These are phyloP conservation scores for Epichloe glyceriae DNA, from an alignment of 2,329 filamentous ascomycete species.

Conservation along the genomic window DNA sequence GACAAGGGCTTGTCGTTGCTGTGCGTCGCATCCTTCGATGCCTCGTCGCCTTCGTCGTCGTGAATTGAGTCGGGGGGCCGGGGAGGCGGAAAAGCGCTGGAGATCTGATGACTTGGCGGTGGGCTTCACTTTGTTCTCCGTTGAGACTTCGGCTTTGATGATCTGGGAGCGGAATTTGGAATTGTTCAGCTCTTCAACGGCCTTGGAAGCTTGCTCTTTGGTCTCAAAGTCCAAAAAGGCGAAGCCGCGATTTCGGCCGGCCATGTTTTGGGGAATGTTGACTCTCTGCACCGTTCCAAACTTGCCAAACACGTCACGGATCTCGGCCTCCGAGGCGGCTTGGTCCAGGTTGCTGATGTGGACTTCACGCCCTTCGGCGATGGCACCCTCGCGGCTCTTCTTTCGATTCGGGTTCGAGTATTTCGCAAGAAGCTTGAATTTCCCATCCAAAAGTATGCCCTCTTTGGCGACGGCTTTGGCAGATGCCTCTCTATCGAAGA, in stretches of 20 bases:
- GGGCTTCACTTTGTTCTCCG: conserved; percentile 42
- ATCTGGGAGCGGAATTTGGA: conserved; percentile 55
- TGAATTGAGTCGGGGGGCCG: conserved; percentile 21
- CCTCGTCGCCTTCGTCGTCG: conserved; percentile 25
- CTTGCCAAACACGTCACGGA: conserved; percentile 58
- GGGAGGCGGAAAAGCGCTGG: conserved; percentile 20
- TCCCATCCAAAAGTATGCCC: conserved; percentile 53
- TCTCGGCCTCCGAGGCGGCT: conserved; percentile 49
- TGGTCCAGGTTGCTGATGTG: conserved; percentile 60
- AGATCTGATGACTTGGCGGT: conserved; percentile 31
- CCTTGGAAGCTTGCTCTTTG: conserved; percentile 53
- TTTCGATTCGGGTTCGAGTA: conserved; percentile 73
- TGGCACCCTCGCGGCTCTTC: conserved; percentile 65
- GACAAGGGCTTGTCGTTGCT: conserved; percentile 24
- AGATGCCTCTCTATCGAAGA: conserved; percentile 55
- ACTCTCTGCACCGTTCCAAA: conserved; percentile 65
- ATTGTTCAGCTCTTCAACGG: conserved; percentile 56
- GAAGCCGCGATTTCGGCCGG: conserved; percentile 60
- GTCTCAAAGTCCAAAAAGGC: conserved; percentile 68
- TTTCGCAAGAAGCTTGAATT: conserved; percentile 59
- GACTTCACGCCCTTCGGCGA: conserved; percentile 78
- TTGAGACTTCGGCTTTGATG: conserved; percentile 51
- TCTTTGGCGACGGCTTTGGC: conserved; percentile 61
- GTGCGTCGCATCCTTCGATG: conserved; percentile 20
- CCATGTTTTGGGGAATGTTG: conserved; percentile 54